phyloP scores from a whole-genome alignment of 2,329 filamentous ascomycete species.

The Trichoderma brevicompactum region DNA sequence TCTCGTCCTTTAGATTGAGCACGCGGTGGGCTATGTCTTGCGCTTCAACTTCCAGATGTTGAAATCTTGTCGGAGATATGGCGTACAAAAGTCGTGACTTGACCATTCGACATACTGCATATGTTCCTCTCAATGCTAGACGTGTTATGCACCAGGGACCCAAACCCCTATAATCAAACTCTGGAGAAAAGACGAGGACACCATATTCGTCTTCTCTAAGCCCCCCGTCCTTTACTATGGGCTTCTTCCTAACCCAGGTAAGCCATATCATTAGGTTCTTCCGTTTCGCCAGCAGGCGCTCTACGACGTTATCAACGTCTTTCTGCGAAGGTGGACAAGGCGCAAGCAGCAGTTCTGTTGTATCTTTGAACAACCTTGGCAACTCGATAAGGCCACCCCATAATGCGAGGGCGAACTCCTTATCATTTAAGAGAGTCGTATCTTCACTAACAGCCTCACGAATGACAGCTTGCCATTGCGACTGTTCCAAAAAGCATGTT shows the following conservation, averaged over 20 bases:
- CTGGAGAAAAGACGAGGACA: conserved; percentile 9
- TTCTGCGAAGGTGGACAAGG: not conserved
- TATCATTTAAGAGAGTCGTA: conserved; percentile 10
- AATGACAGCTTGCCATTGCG: conserved; percentile 19
- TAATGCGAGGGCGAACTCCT: conserved; percentile 4
- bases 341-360: conserved; percentile 7
- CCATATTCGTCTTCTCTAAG: conserved; percentile 12
- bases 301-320: not conserved
- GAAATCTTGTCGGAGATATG: not conserved
- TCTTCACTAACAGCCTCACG: conserved; percentile 20
- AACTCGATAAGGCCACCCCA: conserved; percentile 16
- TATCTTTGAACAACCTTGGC: conserved; percentile 13
- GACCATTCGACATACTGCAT: conserved; percentile 23
- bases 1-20: conserved; percentile 8
- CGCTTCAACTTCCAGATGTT: not conserved
- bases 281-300: conserved; percentile 7
- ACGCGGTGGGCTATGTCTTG: not conserved
- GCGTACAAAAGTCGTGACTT: conserved; percentile 18
- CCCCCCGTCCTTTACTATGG: not conserved
- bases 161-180: conserved; percentile 1
- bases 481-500: conserved; percentile 13
- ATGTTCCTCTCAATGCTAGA: conserved; percentile 10
- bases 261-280: conserved; percentile 23
- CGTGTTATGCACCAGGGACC: conserved; percentile 22
- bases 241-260: not conserved